Evolutionary conservation across 2,329 filamentous ascomycete species (phyloP), one percentile per base, ranked within the genome.

Genomic region (Pseudocercospora fijiensis): DNA sequence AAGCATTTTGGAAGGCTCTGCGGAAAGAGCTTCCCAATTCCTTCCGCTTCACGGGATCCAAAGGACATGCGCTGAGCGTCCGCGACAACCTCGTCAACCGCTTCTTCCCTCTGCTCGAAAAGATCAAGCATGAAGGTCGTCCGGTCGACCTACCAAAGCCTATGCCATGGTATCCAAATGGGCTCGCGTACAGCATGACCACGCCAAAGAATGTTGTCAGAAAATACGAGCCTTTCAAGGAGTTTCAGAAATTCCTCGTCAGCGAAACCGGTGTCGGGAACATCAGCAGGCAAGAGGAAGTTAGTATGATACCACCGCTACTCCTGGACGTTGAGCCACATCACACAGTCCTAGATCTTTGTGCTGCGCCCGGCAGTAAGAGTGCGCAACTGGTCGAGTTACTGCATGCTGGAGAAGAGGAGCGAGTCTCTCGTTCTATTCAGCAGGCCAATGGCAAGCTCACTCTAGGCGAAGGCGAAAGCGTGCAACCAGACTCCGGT

Each of bases 221-320:
- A 72, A 93, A 93, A 76, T 96, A 96, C 78, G 88, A 91, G 37
- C 95, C 95, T 2, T 99, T 99, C 76, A 89, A 92, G 57, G 90
- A 91, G 27, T 98, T 99, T 80, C 95, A 99, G 78, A 96, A 96
- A 77, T 99, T 97, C 82, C 85, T 99, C 57, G 95, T 99, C 57
- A 96, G 94, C 58, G 95, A 99, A 83, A 97, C 95, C 3, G 92
- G 90, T 62, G 92, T 98, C 22, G 95, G 95, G 73, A 99, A 98
- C 77, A 98, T 99, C 73, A 96, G 91, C 78, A 88, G 95, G 73
- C 95, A 99, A 79, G 95, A 99, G 80, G 90, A 96, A 51, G 95
- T 99, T 74, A 96, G 92, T 81, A 99, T 99, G 95, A 98, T 99
- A 67, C 95, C 95, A 26, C 95, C 95, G 26, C 85, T 98, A 71